Conservation (phyloP, 108 stramenopile genomes). For the Discostella pseudostelligera region DNA sequence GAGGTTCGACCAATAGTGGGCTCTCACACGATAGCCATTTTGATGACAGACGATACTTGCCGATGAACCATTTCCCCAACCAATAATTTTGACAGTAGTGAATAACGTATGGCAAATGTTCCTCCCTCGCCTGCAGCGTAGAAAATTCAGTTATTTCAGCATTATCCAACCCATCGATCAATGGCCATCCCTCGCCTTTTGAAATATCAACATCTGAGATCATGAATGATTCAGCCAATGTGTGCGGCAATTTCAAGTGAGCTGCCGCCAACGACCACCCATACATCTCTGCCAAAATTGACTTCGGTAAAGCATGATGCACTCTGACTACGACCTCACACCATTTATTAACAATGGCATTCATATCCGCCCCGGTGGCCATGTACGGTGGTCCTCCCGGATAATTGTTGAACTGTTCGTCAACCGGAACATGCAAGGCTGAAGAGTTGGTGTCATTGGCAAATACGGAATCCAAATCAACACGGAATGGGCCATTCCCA, state of each 20-base stretch:
- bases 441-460: constrained; percentile 49
- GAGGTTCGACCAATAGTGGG: constrained; percentile 63
- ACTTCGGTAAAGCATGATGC: constrained; percentile 58
- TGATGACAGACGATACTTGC: constrained; percentile 70
- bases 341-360: constrained; percentile 62
- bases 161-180: constrained; percentile 46
- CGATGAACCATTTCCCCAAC: constrained; percentile 64
- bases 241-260: constrained; percentile 63
- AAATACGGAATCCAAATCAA: constrained; percentile 53
- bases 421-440: constrained; percentile 27
- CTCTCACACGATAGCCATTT: constrained; percentile 71
- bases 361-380: constrained; percentile 73
- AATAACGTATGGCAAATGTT: constrained; percentile 45
- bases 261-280: constrained; percentile 88
- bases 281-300: constrained; percentile 91
- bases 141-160: constrained; percentile 55
- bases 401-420: constrained; percentile 50
- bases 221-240: constrained; percentile 67
- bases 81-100: constrained; percentile 64
- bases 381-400: constrained; percentile 79
- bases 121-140: constrained; percentile 22
- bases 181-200: constrained; percentile 61
- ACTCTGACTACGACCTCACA: constrained; percentile 63
- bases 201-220: constrained; percentile 56
- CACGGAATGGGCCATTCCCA: constrained; percentile 68